These are phyloP conservation scores for Heterobasidion occidentale DNA, from an alignment of 1,284 basidiomycete species.

Conservation along the genomic window DNA sequence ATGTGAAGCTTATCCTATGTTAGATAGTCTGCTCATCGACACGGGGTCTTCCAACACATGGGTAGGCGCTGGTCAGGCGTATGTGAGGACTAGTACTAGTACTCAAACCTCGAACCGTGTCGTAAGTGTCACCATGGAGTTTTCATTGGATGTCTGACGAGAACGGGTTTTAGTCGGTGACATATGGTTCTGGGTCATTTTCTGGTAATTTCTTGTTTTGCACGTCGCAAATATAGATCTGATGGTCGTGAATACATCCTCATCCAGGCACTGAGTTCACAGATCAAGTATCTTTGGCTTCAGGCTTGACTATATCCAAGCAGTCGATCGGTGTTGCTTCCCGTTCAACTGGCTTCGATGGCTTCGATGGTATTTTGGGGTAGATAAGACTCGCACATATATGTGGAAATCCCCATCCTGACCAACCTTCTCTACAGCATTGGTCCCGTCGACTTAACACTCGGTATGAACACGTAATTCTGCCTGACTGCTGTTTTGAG, in stretches of 20 bases:
- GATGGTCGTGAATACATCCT: neutral
- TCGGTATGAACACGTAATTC: slow-evolving; percentile 17
- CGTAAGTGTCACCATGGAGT: slow-evolving; percentile 25
- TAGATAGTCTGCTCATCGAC: slow-evolving; percentile 20
- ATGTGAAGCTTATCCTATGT: too few relatives aligned
- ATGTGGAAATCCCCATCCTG: neutral
- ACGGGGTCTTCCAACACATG: slow-evolving; percentile 52
- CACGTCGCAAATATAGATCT: neutral
- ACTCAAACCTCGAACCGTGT: slow-evolving; percentile 21
- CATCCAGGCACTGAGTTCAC: slow-evolving; percentile 30
- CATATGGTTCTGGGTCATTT: slow-evolving; percentile 47
- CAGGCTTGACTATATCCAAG: slow-evolving; percentile 21
- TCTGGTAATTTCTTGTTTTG: slow-evolving; percentile 24
- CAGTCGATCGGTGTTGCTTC: slow-evolving; percentile 57
- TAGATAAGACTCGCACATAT: slow-evolving; percentile 8
- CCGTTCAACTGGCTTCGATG: slow-evolving; percentile 26
- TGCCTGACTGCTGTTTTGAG: neutral
- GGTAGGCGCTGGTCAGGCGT: slow-evolving; percentile 47
- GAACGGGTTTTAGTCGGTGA: slow-evolving; percentile 29
- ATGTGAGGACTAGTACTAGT: slow-evolving; percentile 42
- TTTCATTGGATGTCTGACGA: neutral
- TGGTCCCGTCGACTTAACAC: slow-evolving; percentile 41
- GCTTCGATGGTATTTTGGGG: slow-evolving; percentile 50
- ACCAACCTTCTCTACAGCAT: slow-evolving; percentile 19
- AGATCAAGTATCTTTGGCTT: slow-evolving; percentile 30